Evolutionary conservation across 495 filamentous ascomycete species (phyloP).

Genomic region (Bombardia bombarda): DNA sequence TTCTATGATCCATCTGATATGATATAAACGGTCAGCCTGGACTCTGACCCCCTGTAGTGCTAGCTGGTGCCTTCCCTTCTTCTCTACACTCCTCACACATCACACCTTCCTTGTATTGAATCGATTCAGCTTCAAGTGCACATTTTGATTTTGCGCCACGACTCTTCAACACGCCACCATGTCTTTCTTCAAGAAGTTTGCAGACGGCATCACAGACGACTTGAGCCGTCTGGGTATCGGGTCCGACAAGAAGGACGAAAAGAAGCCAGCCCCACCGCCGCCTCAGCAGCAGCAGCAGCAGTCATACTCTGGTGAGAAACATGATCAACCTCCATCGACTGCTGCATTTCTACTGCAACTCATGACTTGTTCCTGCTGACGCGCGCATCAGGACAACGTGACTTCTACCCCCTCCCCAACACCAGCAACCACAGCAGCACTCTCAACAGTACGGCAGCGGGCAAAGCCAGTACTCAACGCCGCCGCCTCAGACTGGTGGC

Average conservation of each 20-base stretch:
- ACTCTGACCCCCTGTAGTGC: too few relatives aligned
- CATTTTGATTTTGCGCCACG: too few relatives aligned
- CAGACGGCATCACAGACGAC: neutral
- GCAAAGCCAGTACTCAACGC: constrained; percentile 1
- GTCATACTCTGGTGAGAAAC: too few relatives aligned
- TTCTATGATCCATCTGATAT: too few relatives aligned
- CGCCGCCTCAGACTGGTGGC: constrained; percentile 2
- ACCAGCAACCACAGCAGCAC: constrained; percentile 1
- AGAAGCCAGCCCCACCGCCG: neutral
- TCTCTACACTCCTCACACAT: too few relatives aligned
- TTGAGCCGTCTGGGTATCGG: neutral
- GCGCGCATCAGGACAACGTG: neutral
- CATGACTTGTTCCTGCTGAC: too few relatives aligned
- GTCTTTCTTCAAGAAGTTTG: constrained; percentile 3
- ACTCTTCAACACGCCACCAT: too few relatives aligned
- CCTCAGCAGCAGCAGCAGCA: neutral
- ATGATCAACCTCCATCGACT: too few relatives aligned
- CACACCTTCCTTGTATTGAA: too few relatives aligned
- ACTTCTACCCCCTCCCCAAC: constrained; percentile 8
- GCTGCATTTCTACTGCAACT: neutral
- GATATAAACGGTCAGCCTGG: too few relatives aligned
- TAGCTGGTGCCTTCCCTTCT: too few relatives aligned
- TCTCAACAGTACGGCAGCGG: constrained; percentile 23
- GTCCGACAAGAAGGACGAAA: neutral
- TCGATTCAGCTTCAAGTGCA: too few relatives aligned